Base-by-base conservation (phyloP, 1,284 basidiomycete genomes). In the Inonotus obliquus region DNA sequence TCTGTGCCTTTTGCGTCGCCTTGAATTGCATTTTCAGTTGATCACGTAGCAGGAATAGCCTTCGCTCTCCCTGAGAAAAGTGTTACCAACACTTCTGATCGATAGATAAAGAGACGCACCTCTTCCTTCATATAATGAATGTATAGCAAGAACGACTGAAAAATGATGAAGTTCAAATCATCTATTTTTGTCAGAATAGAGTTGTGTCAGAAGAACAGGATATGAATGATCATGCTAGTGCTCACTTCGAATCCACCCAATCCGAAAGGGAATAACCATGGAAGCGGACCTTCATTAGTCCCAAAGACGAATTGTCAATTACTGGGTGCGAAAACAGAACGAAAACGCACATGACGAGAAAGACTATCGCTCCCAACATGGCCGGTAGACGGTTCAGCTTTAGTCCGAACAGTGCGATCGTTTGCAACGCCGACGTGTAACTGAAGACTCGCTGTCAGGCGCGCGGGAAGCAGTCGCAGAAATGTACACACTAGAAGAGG, bases 1-100 rank as follows among this genome's bases (percentile, higher is more conserved):
- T 81, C 72, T 94, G 91, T 4, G 92, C 92, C 63, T 88, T 87
- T 72, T 93, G 90, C 7, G 90, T 92, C 32, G 88, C 89, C 67
- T 84, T 76, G 66, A 79, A 89, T 69, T 92, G 90, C 5, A 84
- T 78, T 73, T 94, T 93, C 66, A 96, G 83, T 69, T 89, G 84
- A 60, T 85, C 82, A 14, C 86, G 79, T 27, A 89, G 75, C 5
- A 78, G 78, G 68, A 84, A 88, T 63, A 87, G 75, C 52, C 84
- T 76, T 37, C 88, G 75, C 65, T 88, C 84, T 1, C 79, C 77
- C 75, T 84, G 65, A 32, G 11, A 1, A 23, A 19, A n/a, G 38
- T 35, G 55, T 35, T 2, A 19, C 32, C 17, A 3, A 32, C 35
- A 25, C 38, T 13, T 4, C 25, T 67, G 53, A 19, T 56, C 4